Conservation (phyloP, 2,329 filamentous ascomycete genomes). For the Macroventuria anomochaeta region DNA sequence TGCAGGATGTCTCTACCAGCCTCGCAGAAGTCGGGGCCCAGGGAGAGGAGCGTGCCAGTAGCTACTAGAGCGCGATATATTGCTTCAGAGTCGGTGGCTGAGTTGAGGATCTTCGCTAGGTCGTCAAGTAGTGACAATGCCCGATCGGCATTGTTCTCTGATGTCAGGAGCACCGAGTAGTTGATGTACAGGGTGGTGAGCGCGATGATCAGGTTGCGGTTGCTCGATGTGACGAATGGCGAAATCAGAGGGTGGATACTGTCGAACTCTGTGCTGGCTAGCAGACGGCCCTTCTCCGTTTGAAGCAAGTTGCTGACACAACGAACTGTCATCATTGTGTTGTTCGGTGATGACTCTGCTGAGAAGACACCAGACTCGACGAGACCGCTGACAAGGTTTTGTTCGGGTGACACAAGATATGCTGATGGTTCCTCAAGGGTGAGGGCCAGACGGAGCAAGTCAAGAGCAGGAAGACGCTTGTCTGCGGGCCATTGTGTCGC, state of each 20-base stretch:
- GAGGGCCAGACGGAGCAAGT: slow-evolving; percentile 83
- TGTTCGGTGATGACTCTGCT: slow-evolving; percentile 70
- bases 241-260: slow-evolving; percentile 69
- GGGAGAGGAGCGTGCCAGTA: slow-evolving; percentile 75
- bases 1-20: slow-evolving; percentile 65
- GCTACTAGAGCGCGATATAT: slow-evolving; percentile 83
- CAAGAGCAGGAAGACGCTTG: slow-evolving; percentile 82
- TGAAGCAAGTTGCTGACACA: slow-evolving; percentile 84
- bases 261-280: slow-evolving; percentile 64
- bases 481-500: slow-evolving; percentile 80
- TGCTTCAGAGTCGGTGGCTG: slow-evolving; percentile 78
- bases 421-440: slow-evolving; percentile 70
- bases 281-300: slow-evolving; percentile 70
- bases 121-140: slow-evolving; percentile 65
- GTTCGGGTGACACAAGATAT: slow-evolving; percentile 59
- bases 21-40: slow-evolving; percentile 65
- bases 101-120: slow-evolving; percentile 67
- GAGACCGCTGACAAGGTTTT: slow-evolving; percentile 67
- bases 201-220: slow-evolving; percentile 83
- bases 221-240: slow-evolving; percentile 62
- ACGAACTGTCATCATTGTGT: slow-evolving; percentile 84
- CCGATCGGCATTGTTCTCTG: slow-evolving; percentile 57
- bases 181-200: slow-evolving; percentile 85
- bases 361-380: slow-evolving; percentile 65
- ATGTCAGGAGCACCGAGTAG: slow-evolving; percentile 73